These are phyloP conservation scores for Trichoderma sp. DNA, from an alignment of 2,329 filamentous ascomycete genomes.

Conservation along the genomic window DNA sequence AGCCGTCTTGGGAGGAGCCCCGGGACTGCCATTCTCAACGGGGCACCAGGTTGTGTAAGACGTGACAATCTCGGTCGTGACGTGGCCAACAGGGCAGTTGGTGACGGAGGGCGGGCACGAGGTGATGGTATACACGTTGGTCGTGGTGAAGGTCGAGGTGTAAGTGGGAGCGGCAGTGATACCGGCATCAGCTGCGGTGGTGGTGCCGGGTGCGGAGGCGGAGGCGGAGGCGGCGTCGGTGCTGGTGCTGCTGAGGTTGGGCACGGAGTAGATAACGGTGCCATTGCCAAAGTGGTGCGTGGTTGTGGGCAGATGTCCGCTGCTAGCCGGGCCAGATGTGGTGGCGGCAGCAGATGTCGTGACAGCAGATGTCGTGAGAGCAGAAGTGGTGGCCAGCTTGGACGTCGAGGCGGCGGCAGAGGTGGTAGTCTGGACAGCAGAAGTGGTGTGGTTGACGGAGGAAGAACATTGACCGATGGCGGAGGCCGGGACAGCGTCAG, in stretches of 20 bases:
- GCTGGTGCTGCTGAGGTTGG: constrained; percentile 8
- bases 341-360: neutral
- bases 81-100: constrained; percentile 24
- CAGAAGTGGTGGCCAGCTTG: constrained; percentile 14
- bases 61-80: constrained; percentile 27
- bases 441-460: constrained; percentile 21
- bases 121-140: constrained; percentile 32
- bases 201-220: neutral
- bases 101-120: constrained; percentile 33
- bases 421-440: constrained; percentile 16
- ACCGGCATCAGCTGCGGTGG: constrained; percentile 20
- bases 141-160: constrained; percentile 31
- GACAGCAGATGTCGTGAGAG: neutral
- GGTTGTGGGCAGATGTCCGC: neutral
- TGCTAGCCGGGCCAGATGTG: neutral
- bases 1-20: constrained; percentile 2
- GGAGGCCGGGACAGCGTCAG: constrained; percentile 35
- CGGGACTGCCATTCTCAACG: neutral
- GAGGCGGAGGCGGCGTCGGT: neutral
- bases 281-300: constrained; percentile 5
- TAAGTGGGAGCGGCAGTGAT: constrained; percentile 19
- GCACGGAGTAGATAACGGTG: neutral
- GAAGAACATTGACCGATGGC: constrained; percentile 30
- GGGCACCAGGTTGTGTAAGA: constrained; percentile 24
- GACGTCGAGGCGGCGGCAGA: constrained; percentile 23